Conservation (phyloP, 2,329 filamentous ascomycete genomes). For the Aspergillus neoniger region DNA sequence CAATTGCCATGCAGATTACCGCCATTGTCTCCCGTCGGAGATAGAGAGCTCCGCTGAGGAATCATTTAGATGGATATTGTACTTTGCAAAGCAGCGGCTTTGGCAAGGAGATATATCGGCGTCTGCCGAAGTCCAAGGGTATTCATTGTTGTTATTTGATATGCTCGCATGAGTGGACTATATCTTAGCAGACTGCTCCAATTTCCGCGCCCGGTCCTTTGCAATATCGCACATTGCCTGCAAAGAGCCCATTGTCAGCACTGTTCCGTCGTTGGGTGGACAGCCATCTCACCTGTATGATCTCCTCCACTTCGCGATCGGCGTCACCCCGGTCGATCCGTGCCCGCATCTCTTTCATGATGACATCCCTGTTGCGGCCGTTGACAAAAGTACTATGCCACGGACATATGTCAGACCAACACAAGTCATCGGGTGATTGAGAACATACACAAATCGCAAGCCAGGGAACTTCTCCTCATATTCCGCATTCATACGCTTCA, state of each 20-base stretch:
- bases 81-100: too few relatives aligned
- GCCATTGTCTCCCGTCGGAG: too few relatives aligned
- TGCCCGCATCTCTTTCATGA: slow-evolving; percentile 79
- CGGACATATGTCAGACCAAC: background rate
- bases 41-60: too few relatives aligned
- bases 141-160: background rate
- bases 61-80: too few relatives aligned
- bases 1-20: too few relatives aligned
- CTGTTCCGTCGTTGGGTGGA: background rate
- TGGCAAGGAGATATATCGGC: background rate
- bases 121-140: background rate
- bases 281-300: slow-evolving; percentile 64
- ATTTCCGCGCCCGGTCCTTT: slow-evolving; percentile 71
- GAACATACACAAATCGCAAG: slow-evolving; percentile 64
- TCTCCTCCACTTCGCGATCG: slow-evolving; percentile 68
- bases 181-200: slow-evolving; percentile 36
- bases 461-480: slow-evolving; percentile 84
- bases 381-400: slow-evolving; percentile 77
- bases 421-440: background rate
- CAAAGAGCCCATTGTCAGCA: slow-evolving; percentile 5
- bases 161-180: background rate
- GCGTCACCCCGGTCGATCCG: slow-evolving; percentile 71
- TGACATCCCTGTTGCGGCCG: slow-evolving; percentile 68
- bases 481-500: slow-evolving; percentile 68
- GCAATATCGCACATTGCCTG: slow-evolving; percentile 94